Evolutionary conservation across 495 filamentous ascomycete species (phyloP).

Genomic region (Neurospora sp.): DNA sequence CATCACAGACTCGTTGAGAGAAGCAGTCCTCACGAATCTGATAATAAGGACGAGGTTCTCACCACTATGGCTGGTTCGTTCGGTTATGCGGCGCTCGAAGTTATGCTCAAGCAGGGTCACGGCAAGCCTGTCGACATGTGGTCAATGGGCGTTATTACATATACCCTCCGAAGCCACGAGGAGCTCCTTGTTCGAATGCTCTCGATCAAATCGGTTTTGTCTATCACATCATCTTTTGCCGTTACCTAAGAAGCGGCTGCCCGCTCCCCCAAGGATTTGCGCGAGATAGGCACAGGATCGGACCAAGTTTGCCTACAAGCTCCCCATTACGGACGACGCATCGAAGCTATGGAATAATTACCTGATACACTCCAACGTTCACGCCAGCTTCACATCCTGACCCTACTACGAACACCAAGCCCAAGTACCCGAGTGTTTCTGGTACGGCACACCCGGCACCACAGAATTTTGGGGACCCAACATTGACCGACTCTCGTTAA

Average conservation of each 20-base stretch:
- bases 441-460: too few relatives aligned
- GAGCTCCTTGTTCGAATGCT: background rate
- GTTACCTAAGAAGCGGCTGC: too few relatives aligned
- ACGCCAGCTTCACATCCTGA: too few relatives aligned
- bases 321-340: background rate
- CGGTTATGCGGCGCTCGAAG: conserved; percentile 94
- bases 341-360: too few relatives aligned
- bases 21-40: conserved; percentile 15
- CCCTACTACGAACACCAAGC: too few relatives aligned
- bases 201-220: background rate
- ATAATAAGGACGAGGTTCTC: conserved; percentile 77
- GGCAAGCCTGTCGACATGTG: conserved; percentile 99
- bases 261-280: too few relatives aligned
- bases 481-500: too few relatives aligned
- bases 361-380: too few relatives aligned
- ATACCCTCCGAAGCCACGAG: conserved; percentile 57
- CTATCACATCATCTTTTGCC: background rate
- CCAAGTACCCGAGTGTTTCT: too few relatives aligned
- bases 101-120: conserved; percentile 96
- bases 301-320: background rate
- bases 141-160: conserved; percentile 97
- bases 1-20: background rate
- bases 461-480: too few relatives aligned
- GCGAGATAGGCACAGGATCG: too few relatives aligned
- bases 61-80: conserved; percentile 99